Base-by-base conservation (phyloP, 192 early-diverging fungal species). In the Coemansia sp. region DNA sequence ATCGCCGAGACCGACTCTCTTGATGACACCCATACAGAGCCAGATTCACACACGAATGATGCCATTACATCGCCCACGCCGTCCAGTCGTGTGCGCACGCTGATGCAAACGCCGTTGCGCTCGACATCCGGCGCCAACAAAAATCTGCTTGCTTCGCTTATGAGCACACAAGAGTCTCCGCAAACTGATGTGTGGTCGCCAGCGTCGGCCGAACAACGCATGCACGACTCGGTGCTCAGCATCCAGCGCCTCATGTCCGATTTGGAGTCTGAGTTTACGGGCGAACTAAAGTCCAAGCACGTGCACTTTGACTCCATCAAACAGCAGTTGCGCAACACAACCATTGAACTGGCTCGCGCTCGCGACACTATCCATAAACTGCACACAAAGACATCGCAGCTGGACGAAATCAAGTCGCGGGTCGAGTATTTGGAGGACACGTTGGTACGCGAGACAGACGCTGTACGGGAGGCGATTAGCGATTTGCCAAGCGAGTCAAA, bases 211-310 rank as follows among this genome's bases (percentile, higher is more conserved):
- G 72, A 80, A 50, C 61, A 62, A 55, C 78, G 78, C 37, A 74
- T 80, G 72, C 78, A 68, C 59, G 64, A 80, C 54, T 82, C 74
- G 43, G 71, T 82, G 27, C 50, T 57, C 54, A 68, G 78, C 50
- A 83, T 92, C 27, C 89, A 91, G 68, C 84, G 83, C 58, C 72
- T 90, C 54, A 83, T 91, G 43, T 74, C 86, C 12, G 85, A 88
- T 14, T 61, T 90, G n/a, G 91, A 92, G 60, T 75, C 78, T 0
- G 86, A 92, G 29, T 90, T 85, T 63, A 69, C 82, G 2, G 84
- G 82, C 10, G 83, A 89, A 39, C 75, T 91, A 41, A 66, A 77
- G 49, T 39, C 69, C 27, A 85, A 87, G 55, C 85, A 91, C 16
- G 63, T 71, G 13, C 78, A 86, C 55, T 70, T 90, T 39, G 66